phyloP scores from a whole-genome alignment of 2,329 filamentous ascomycete genomes.

The Akanthomyces dipterigenus region DNA sequence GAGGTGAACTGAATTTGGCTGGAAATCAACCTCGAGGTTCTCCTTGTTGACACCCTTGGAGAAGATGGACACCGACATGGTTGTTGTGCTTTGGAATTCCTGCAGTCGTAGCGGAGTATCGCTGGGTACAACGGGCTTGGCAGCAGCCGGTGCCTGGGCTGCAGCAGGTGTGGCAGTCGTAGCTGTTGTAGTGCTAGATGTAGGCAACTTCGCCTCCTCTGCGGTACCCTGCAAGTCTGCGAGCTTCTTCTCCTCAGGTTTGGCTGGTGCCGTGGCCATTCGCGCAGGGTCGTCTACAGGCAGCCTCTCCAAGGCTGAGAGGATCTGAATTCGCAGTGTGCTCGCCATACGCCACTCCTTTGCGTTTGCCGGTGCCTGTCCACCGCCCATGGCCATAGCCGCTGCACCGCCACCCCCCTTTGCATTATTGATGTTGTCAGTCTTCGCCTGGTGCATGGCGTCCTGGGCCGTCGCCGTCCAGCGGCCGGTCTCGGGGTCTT shows the following conservation, averaged over 20 bases:
- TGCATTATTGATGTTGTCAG: slow-evolving; percentile 25
- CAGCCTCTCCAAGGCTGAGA: slow-evolving; percentile 38
- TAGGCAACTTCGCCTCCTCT: slow-evolving; percentile 13
- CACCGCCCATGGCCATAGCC: slow-evolving; percentile 2
- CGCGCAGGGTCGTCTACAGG: slow-evolving; percentile 38
- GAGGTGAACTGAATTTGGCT: slow-evolving; percentile 20
- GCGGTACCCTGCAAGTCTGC: slow-evolving; percentile 11
- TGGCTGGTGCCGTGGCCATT: slow-evolving; percentile 33
- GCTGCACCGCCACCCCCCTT: slow-evolving; percentile 1
- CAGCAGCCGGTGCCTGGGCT: background rate
- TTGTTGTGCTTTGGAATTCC: slow-evolving; percentile 29
- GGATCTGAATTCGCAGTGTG: slow-evolving; percentile 40
- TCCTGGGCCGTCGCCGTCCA: slow-evolving; percentile 35
- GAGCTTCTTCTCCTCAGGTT: slow-evolving; percentile 27
- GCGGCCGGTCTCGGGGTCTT: slow-evolving; percentile 38
- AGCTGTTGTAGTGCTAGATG: background rate
- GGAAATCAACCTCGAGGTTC: slow-evolving; percentile 32
- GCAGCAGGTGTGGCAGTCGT: background rate
- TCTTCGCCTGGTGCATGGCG: slow-evolving; percentile 22
- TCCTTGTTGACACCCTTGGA: slow-evolving; percentile 36
- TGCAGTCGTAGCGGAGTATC: slow-evolving; percentile 24
- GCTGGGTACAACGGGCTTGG: slow-evolving; percentile 13
- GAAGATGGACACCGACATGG: slow-evolving; percentile 34
- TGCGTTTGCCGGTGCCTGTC: slow-evolving; percentile 8
- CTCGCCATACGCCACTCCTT: slow-evolving; percentile 35